Base-by-base conservation (phyloP, 2,329 filamentous ascomycete genomes). In the Fusarium bactridioides region DNA sequence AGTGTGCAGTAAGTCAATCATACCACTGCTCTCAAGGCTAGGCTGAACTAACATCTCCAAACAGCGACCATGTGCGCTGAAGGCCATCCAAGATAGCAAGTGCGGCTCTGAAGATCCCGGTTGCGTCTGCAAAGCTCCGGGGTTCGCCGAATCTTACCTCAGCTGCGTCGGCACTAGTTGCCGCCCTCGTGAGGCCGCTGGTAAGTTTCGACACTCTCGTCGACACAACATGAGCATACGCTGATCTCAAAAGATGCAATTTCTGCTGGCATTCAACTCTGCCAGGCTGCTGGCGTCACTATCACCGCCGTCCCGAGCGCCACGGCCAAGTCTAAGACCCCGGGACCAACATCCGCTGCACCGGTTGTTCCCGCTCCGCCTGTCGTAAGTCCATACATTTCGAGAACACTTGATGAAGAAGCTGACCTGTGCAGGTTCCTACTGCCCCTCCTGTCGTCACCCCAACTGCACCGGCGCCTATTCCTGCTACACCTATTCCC, bases 81-180 rank as follows among this genome's bases (percentile, higher is more conserved):
- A 21, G n/a, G 54, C 38, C 10, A 53, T 69, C 12, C 11, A 53
- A 8, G 53, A 57, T 10, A 69, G 67, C 54, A 58, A 51, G 3
- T 69, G 67, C 16, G 54, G 29, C 10, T 27, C 41, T 25, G 31
- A 35, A 13, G 65, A 69, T 18, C 58, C 60, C 16, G 29, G 41
- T 5, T 69, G 67, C 47, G 67, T 69, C 48, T 69, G 67, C 35
- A 69, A 64, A 43, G 57, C 54, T 3, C 33, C 35, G 10, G 41
- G 41, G 12, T 69, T 69, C 27, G 33, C 48, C 4, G 38, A 33
- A 10, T 27, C 41, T 16, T 64, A 55, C 6, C 23, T 37, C 1
- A 29, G 16, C 18, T 69, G 67, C 19, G 65, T 60, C 21, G 7
- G 25, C 10, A 19, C 40, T 4, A 45, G 38, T 23, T 69, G 67